These are phyloP conservation scores for Bromus sterilis DNA, from an alignment of 176 grass and related monocot genomes.

Conservation along the genomic window DNA sequence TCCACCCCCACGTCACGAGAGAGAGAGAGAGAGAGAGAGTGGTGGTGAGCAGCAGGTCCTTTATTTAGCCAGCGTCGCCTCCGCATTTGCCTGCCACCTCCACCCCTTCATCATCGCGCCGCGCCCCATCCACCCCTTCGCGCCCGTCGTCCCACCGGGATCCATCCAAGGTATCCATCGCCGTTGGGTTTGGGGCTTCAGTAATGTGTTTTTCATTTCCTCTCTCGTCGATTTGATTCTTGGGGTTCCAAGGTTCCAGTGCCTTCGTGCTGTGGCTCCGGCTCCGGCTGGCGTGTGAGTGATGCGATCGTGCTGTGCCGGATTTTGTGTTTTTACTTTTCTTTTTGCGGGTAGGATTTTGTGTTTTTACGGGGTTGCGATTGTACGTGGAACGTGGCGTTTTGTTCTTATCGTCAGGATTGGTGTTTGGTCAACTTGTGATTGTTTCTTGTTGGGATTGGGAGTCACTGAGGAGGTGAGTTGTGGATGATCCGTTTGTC, in stretches of 20 bases:
- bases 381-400: background rate
- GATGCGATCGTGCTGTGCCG: background rate
- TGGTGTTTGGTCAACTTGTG: background rate
- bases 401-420: background rate
- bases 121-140: background rate
- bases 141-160: background rate
- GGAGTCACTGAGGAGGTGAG: background rate
- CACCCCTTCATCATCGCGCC: background rate
- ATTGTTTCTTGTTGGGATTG: background rate
- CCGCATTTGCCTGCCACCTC: slow-evolving; percentile 17
- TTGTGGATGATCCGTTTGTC: background rate
- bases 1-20: background rate
- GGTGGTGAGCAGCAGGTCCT: slow-evolving; percentile 5
- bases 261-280: too few relatives aligned
- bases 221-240: background rate
- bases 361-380: background rate
- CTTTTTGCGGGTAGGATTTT: too few relatives aligned
- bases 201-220: background rate
- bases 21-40: background rate
- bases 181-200: background rate
- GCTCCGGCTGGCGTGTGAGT: background rate
- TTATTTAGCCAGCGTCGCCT: slow-evolving; percentile 7
- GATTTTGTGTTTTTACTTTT: background rate
- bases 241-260: background rate
- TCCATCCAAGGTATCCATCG: background rate